Conservation (phyloP, 495 filamentous ascomycete species). For the Astrothelium macrocarpum region DNA sequence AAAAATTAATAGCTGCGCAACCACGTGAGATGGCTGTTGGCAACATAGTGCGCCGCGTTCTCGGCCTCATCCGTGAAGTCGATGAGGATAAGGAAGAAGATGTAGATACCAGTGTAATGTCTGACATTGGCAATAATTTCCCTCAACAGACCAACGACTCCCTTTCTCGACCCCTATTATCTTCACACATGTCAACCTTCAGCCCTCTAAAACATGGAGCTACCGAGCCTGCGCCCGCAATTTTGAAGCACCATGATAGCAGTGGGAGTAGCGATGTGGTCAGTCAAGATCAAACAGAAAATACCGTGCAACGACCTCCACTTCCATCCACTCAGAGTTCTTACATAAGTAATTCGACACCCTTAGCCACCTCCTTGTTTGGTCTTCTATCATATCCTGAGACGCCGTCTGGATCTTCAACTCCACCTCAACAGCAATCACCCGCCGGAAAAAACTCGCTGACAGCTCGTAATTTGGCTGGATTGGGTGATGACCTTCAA, state of each 20-base stretch:
- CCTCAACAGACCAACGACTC: conserved; percentile 9
- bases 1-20: conserved; percentile 65
- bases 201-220: conserved; percentile 34
- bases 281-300: conserved; percentile 10
- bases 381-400: neutral
- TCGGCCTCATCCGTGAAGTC: conserved; percentile 87
- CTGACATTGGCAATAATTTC: neutral
- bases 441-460: neutral
- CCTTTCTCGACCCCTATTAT: conserved; percentile 32
- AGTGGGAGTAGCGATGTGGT: conserved; percentile 6
- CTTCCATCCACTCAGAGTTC: conserved; percentile 46
- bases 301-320: conserved; percentile 40
- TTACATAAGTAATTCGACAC: conserved; percentile 23
- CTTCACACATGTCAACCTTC: conserved; percentile 33
- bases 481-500: conserved; percentile 16
- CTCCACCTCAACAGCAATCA: neutral
- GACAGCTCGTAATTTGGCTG: conserved; percentile 19
- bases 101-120: conserved; percentile 41
- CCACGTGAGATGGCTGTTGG: conserved; percentile 85
- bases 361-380: neutral
- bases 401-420: neutral
- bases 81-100: conserved; percentile 64
- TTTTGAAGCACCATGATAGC: conserved; percentile 12
- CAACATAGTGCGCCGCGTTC: conserved; percentile 81
- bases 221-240: conserved; percentile 27